A percentile compares a stretch with the other conserved stretches of the same genome.
phyloP scores from a whole-genome alignment of 305 asterid species.

The Coffea humblotiana region DNA sequence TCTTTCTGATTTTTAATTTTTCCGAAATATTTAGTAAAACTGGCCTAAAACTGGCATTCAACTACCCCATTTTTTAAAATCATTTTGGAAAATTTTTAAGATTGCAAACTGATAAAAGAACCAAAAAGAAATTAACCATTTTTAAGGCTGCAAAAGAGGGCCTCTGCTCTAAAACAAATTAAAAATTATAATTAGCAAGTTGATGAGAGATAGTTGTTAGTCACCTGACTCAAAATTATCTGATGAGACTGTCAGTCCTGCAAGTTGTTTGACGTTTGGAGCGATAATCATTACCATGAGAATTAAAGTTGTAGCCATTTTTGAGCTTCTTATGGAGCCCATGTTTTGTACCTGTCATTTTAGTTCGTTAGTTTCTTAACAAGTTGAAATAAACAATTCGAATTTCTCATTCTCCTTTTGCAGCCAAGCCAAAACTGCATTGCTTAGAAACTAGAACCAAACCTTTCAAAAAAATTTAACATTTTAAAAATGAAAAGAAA shows the following conservation, averaged over 20 bases:
- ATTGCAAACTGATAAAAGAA: not conserved
- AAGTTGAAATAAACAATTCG: not conserved
- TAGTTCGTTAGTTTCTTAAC: not conserved
- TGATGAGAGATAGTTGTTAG: too few relatives aligned
- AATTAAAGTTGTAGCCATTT: not conserved
- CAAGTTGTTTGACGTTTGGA: not conserved
- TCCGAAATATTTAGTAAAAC: too few relatives aligned
- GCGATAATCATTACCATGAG: not conserved
- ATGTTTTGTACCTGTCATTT: constrained; percentile 8
- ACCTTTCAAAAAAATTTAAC: not conserved
- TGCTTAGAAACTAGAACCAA: not conserved
- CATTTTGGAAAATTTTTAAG: not conserved
- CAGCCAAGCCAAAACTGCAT: not conserved
- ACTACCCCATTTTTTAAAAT: too few relatives aligned
- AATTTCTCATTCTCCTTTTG: not conserved
- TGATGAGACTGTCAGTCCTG: not conserved
- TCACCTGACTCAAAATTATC: not conserved
- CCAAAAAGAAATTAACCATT: too few relatives aligned
- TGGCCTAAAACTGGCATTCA: too few relatives aligned
- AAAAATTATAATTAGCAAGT: not conserved
- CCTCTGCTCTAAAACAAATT: not conserved
- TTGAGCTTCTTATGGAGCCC: not conserved
- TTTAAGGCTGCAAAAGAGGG: not conserved
- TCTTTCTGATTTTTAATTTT: too few relatives aligned
- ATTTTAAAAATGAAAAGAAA: not conserved